Evolutionary conservation across 495 filamentous ascomycete genomes (phyloP), one percentile per base, ranked within the genome.

Genomic region (Talaromyces trachyspermus): DNA sequence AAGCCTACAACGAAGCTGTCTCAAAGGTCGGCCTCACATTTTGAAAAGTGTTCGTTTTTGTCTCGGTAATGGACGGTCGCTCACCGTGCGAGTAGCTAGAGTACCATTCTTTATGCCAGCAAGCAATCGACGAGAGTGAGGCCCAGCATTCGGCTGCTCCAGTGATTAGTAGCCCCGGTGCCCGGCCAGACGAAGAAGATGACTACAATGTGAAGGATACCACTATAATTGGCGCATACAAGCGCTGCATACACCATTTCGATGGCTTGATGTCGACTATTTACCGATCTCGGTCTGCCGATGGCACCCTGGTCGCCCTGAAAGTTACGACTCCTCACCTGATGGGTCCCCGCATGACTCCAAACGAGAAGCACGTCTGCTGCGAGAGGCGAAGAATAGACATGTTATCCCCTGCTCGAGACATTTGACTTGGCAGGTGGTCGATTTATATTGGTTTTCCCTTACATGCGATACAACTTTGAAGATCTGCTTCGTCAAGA

Each of bases 181-280:
- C 26, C 36, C 32, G 22, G 33, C 20, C 49, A 40, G 22, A 35
- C 36, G 15, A 15, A 0, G 43, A 35, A 35, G 12, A 48, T 18
- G 46, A 52, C 11, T 51, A 57, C 19, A 19, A 55, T 29, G 41
- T 48, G 19, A 11, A 42, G 14, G 38, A 11, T 17, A 8, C 8
- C 3, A 25, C 30, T n/a, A 71, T 79, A 7, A 83, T 96, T 54
- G 92, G 92, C 5, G 64, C 62, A 24, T 95, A 91, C 60, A 58
- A 56, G 19, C 71, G 80, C 37, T 94, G 87, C 57, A 69, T 77
- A 19, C 83, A 86, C 61, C 64, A 86, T 54, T 76, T 72, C 43
- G 79, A 80, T 48, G 92, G 94, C 19, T 68, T 92, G 6, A 90
- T 88, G 57, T 92, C 92, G 20, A 77, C 77, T 27, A 81, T 99